These are phyloP conservation scores for Amanita subjunquillea DNA, from an alignment of 768 basidiomycete genomes.

Conservation along the genomic window DNA sequence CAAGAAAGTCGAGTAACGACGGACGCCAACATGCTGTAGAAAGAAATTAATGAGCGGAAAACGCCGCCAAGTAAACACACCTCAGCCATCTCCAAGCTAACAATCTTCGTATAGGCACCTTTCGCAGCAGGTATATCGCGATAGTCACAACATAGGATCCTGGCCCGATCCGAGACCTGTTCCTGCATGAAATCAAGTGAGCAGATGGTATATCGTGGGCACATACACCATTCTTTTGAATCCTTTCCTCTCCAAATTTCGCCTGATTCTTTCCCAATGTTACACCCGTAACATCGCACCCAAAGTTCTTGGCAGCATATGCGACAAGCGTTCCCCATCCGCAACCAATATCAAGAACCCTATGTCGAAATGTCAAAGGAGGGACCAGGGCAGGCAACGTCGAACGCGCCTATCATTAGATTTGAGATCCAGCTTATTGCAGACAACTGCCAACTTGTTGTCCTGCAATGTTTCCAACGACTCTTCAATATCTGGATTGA, in stretches of 20 bases:
- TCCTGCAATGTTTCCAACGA: slow-evolving; percentile 93
- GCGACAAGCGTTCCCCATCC: slow-evolving; percentile 96
- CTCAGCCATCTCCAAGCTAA: slow-evolving; percentile 97
- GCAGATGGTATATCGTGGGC: background rate
- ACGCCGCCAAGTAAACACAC: slow-evolving; percentile 23
- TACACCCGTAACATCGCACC: slow-evolving; percentile 92
- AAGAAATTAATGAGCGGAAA: background rate
- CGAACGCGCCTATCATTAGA: slow-evolving; percentile 54
- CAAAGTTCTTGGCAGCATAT: slow-evolving; percentile 95
- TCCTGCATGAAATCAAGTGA: background rate
- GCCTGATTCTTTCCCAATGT: slow-evolving; percentile 90
- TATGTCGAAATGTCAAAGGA: slow-evolving; percentile 11
- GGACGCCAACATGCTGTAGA: slow-evolving; percentile 82
- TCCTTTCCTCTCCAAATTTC: slow-evolving; percentile 84
- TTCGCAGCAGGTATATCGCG: slow-evolving; percentile 74
- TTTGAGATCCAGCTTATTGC: slow-evolving; percentile 86
- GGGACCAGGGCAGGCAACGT: background rate
- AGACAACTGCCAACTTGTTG: slow-evolving; percentile 94
- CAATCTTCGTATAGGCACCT: slow-evolving; percentile 86
- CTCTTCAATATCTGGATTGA: slow-evolving; percentile 59
- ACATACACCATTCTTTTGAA: slow-evolving; percentile 64
- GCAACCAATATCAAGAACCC: slow-evolving; percentile 76
- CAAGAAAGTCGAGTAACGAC: slow-evolving; percentile 84
- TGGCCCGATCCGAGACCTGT: slow-evolving; percentile 48
- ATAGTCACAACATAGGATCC: slow-evolving; percentile 90